Conservation (phyloP, 169 alveolate species). For the Cytauxzoon felis region DNA sequence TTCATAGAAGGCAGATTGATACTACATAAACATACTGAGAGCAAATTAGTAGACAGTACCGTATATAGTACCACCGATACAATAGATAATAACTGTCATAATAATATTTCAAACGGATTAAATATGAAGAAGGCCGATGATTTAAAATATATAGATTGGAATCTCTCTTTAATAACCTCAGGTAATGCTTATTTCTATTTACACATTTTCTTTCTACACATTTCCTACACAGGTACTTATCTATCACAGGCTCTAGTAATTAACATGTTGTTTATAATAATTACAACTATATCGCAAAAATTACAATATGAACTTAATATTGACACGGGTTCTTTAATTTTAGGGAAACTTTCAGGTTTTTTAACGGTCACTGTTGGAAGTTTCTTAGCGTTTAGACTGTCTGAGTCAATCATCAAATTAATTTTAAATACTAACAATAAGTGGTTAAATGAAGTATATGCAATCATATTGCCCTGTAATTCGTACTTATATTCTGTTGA, state of each 20-base stretch:
- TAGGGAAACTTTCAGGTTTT: constrained; percentile 38
- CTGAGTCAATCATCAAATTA: constrained; percentile 10
- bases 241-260: constrained; percentile 26
- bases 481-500: background rate
- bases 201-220: background rate
- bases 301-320: constrained; percentile 27
- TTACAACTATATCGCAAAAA: constrained; percentile 42
- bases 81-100: too few species aligned
- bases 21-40: too few species aligned
- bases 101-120: too few species aligned
- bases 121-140: too few species aligned
- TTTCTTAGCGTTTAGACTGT: constrained; percentile 25
- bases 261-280: constrained; percentile 17
- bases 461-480: constrained; percentile 2
- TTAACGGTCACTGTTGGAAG: constrained; percentile 56
- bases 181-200: background rate
- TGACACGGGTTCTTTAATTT: constrained; percentile 37
- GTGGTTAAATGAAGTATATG: background rate
- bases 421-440: constrained; percentile 1
- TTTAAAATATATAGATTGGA: background rate
- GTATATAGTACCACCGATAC: too few species aligned
- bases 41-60: too few species aligned
- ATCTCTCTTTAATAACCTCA: background rate
- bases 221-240: constrained; percentile 36
- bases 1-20: too few species aligned